Conservation (phyloP, 345 rosid genomes). For the Arabis alpina region DNA sequence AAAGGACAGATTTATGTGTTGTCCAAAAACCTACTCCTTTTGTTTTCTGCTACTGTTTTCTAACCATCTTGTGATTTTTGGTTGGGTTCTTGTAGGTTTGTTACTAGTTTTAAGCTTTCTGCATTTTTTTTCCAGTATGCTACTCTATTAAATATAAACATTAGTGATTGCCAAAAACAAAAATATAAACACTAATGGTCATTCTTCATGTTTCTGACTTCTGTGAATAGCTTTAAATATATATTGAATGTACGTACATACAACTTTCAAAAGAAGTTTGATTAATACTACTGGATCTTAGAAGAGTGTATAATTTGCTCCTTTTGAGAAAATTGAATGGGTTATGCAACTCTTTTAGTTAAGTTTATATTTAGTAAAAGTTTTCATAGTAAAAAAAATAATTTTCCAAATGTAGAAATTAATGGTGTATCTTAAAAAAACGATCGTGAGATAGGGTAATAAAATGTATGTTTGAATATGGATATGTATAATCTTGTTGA, state of each 20-base stretch:
- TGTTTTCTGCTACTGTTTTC: slow-evolving; percentile 28
- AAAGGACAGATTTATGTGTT: slow-evolving; percentile 31
- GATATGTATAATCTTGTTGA: too few species aligned
- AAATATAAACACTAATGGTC: neutral
- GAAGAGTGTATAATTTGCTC: too few species aligned
- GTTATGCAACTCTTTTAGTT: too few species aligned
- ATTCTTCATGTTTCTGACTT: neutral
- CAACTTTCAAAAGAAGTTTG: neutral
- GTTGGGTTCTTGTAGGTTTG: slow-evolving; percentile 23
- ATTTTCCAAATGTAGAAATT: too few species aligned
- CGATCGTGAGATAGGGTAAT: too few species aligned
- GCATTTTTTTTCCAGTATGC: neutral
- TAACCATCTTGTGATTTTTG: slow-evolving; percentile 16
- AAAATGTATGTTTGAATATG: too few species aligned
- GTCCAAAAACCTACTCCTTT: slow-evolving; percentile 31
- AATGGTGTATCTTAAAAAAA: too few species aligned
- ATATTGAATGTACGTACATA: neutral
- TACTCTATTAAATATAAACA: neutral
- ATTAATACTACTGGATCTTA: neutral
- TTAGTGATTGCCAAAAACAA: neutral
- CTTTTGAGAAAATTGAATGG: too few species aligned
- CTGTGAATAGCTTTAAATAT: neutral
- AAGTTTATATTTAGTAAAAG: too few species aligned
- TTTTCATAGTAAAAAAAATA: too few species aligned
- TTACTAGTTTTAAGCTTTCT: slow-evolving; percentile 10